These are phyloP conservation scores for Kwoniella heveanensis DNA, from an alignment of 768 basidiomycete genomes.

Conservation along the genomic window DNA sequence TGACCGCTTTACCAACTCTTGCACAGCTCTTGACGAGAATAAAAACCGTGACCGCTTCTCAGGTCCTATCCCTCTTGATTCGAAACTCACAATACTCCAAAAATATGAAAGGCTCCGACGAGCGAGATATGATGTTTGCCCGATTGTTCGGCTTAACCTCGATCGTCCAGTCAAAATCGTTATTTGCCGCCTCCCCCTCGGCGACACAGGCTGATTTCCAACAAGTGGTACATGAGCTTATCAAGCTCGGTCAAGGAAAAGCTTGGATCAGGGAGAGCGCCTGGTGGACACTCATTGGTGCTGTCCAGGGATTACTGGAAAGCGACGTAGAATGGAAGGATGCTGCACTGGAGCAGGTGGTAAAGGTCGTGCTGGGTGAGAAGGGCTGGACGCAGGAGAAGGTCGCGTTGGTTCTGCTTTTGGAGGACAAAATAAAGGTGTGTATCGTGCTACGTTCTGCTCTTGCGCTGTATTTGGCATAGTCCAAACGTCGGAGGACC, in stretches of 20 bases:
- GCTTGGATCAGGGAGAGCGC: conserved; percentile 88
- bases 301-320: conserved; percentile 64
- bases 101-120: conserved; percentile 85
- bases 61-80: conserved; percentile 74
- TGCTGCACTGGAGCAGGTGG: conserved; percentile 62
- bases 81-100: conserved; percentile 71
- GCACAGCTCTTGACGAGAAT: conserved; percentile 74
- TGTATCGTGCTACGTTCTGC: conserved; percentile 13
- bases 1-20: no score
- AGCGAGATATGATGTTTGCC: conserved; percentile 88
- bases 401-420: conserved; percentile 72
- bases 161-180: conserved; percentile 79
- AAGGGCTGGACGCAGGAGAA: conserved; percentile 82
- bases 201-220: conserved; percentile 67
- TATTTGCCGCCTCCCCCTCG: conserved; percentile 63
- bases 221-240: conserved; percentile 64
- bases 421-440: conserved; percentile 66
- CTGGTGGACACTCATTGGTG: conserved; percentile 77
- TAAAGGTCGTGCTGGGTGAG: conserved; percentile 64
- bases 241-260: conserved; percentile 76
- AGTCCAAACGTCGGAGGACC: no score
- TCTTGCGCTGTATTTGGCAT: background rate
- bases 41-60: conserved; percentile 72
- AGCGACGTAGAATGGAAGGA: conserved; percentile 72
- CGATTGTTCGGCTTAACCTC: conserved; percentile 86